Conservation (phyloP, 495 filamentous ascomycete genomes). For the Choiromyces venosus region DNA sequence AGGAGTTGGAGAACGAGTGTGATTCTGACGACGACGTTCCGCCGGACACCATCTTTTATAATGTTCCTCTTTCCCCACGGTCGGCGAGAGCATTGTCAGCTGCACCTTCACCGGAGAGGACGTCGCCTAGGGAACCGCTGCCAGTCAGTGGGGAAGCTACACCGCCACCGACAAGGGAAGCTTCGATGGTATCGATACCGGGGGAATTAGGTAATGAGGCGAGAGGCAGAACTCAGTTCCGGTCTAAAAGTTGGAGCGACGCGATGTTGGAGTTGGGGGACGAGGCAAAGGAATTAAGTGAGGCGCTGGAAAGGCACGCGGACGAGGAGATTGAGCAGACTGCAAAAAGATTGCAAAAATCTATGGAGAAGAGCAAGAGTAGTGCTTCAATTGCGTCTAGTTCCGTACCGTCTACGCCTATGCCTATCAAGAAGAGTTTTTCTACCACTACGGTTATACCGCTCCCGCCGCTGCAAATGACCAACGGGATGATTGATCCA, state of each 20-base stretch:
- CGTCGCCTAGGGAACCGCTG: background rate
- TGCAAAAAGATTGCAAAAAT: conserved; percentile 41
- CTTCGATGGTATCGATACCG: conserved; percentile 42
- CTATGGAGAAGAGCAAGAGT: conserved; percentile 52
- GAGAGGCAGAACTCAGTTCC: conserved; percentile 49
- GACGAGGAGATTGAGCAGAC: conserved; percentile 53
- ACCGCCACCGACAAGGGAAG: conserved; percentile 21
- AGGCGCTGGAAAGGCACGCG: conserved; percentile 80
- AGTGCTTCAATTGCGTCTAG: background rate
- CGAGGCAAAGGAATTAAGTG: conserved; percentile 82
- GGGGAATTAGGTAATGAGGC: conserved; percentile 44
- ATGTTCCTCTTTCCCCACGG: conserved; percentile 89
- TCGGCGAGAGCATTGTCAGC: conserved; percentile 46
- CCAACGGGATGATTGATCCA: conserved; percentile 93
- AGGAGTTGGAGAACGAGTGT: conserved; percentile 80
- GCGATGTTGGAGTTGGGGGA: conserved; percentile 73
- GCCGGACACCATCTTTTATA: conserved; percentile 84
- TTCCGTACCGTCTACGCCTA: conserved; percentile 45
- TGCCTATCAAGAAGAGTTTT: conserved; percentile 36
- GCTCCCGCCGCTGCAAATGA: conserved; percentile 75
- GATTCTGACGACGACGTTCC: conserved; percentile 85
- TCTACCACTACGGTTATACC: conserved; percentile 54
- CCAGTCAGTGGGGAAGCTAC: conserved; percentile 17
- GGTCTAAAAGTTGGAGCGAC: conserved; percentile 81
- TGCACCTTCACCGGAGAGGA: conserved; percentile 33